These are phyloP conservation scores for Scenedesmus sp. DNA, from an alignment of 163 green algal species.

Conservation along the genomic window DNA sequence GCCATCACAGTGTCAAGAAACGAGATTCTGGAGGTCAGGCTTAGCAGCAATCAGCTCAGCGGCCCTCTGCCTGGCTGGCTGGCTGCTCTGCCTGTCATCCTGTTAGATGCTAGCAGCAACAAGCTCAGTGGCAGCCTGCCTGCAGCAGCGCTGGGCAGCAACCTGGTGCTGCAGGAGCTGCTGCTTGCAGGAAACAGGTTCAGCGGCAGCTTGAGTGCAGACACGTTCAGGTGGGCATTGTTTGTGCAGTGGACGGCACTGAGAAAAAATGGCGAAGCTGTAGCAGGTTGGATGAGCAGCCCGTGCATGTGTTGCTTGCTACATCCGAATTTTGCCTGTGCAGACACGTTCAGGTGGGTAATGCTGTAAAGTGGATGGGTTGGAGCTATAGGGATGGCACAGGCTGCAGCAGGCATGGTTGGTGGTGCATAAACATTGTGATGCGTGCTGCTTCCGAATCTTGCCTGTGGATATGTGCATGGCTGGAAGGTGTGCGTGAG, in stretches of 20 bases:
- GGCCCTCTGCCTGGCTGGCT: slow-evolving; percentile 63
- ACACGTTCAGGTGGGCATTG: background rate
- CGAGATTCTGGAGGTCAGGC: slow-evolving; percentile 47
- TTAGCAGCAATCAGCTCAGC: slow-evolving; percentile 64
- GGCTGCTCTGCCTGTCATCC: background rate
- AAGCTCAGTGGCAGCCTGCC: slow-evolving; percentile 61
- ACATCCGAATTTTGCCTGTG: too few species aligned
- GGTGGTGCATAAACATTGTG: background rate
- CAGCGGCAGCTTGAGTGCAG: slow-evolving; percentile 16
- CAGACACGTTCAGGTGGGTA: too few species aligned
- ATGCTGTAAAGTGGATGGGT: too few species aligned
- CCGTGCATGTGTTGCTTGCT: too few species aligned
- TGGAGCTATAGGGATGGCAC: background rate
- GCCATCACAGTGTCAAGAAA: background rate
- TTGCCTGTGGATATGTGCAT: background rate
- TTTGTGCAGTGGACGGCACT: too few species aligned
- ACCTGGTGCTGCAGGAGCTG: slow-evolving; percentile 32
- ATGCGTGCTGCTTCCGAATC: too few species aligned
- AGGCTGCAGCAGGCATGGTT: background rate
- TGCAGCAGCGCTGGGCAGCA: background rate
- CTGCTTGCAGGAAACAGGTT: slow-evolving; percentile 46
- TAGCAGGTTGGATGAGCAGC: background rate
- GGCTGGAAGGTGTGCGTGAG: background rate
- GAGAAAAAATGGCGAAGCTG: background rate
- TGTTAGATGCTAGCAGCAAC: slow-evolving; percentile 64